Percentiles rank a stretch among this genome's conserved stretches.
Evolutionary conservation across 768 basidiomycete species (phyloP).

Genomic region (Termitomyces sp.): DNA sequence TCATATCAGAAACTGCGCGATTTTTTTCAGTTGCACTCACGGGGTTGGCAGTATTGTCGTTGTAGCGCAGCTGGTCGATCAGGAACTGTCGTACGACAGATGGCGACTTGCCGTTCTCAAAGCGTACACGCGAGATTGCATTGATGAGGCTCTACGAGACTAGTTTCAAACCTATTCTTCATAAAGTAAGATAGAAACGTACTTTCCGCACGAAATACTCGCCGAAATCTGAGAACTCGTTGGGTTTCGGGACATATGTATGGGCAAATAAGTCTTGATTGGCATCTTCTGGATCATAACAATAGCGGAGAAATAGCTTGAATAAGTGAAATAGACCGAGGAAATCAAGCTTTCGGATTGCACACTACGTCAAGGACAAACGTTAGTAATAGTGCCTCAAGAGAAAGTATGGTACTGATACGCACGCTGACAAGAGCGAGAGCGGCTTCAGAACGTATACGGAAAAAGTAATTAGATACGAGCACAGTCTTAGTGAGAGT

Average conservation of each 20-base stretch:
- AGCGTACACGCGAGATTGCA: conserved; percentile 81
- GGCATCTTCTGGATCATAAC: conserved; percentile 80
- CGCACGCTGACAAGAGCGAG: conserved; percentile 75
- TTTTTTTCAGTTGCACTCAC: conserved; percentile 37
- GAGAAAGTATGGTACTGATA: not conserved
- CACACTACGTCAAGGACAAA: conserved; percentile 51
- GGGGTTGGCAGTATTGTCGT: conserved; percentile 88
- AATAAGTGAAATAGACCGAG: conserved; percentile 93
- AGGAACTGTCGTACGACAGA: conserved; percentile 82
- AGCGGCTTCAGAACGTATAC: conserved; percentile 93
- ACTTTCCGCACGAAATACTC: conserved; percentile 97
- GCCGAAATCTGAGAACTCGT: conserved; percentile 86
- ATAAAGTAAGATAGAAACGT: conserved; percentile 13
- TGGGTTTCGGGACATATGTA: conserved; percentile 90
- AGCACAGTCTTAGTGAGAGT: conserved; percentile 90
- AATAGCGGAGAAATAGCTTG: conserved; percentile 89
- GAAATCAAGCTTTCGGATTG: conserved; percentile 75
- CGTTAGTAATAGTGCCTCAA: conserved; percentile 3
- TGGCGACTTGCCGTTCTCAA: conserved; percentile 82
- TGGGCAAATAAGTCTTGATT: conserved; percentile 82
- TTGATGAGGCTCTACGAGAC: conserved; percentile 61
- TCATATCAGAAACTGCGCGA: not conserved
- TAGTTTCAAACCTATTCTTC: not conserved
- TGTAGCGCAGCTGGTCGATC: conserved; percentile 89
- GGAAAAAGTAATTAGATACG: conserved; percentile 93